Percentiles rank a stretch among this genome's conserved stretches.
phyloP scores from a whole-genome alignment of 208 protist genomes.

The Trypanosoma rangeli region DNA sequence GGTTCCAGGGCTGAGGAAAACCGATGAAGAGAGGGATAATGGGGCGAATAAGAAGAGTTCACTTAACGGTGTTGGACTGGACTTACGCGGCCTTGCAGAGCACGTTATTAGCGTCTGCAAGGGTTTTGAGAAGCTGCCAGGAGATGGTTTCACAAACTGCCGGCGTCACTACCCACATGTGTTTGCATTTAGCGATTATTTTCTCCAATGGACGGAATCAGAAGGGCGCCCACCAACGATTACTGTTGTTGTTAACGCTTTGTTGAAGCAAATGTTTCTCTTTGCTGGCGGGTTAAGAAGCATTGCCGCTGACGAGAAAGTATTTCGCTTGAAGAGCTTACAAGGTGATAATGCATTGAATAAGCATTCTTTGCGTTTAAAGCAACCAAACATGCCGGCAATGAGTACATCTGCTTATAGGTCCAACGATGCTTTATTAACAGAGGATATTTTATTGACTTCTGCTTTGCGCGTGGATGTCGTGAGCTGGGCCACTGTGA shows the following conservation, averaged over 20 bases:
- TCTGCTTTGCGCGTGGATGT: constrained; percentile 39
- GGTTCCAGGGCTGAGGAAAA: neutral
- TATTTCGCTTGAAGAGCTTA: constrained; percentile 10
- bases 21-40: neutral
- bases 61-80: neutral
- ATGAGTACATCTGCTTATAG: too few relatives aligned
- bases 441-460: constrained; percentile 51
- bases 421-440: neutral
- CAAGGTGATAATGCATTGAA: too few relatives aligned
- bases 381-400: too few relatives aligned
- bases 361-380: too few relatives aligned
- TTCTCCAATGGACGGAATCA: constrained; percentile 25
- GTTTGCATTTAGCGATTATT: constrained; percentile 34
- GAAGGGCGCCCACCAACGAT: constrained; percentile 29
- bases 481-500: constrained; percentile 34
- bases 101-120: neutral
- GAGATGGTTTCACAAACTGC: constrained; percentile 30
- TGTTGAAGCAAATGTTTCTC: constrained; percentile 60
- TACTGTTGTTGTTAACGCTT: constrained; percentile 33
- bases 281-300: constrained; percentile 58
- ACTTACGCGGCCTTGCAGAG: neutral
- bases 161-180: constrained; percentile 60
- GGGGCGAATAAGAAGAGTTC: neutral
- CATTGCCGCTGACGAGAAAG: constrained; percentile 60
- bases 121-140: constrained; percentile 12